Percentiles rank a stretch among this genome's conserved stretches.
These are phyloP conservation scores for Lyophyllum atratum DNA, from an alignment of 768 basidiomycete species.

Conservation along the genomic window DNA sequence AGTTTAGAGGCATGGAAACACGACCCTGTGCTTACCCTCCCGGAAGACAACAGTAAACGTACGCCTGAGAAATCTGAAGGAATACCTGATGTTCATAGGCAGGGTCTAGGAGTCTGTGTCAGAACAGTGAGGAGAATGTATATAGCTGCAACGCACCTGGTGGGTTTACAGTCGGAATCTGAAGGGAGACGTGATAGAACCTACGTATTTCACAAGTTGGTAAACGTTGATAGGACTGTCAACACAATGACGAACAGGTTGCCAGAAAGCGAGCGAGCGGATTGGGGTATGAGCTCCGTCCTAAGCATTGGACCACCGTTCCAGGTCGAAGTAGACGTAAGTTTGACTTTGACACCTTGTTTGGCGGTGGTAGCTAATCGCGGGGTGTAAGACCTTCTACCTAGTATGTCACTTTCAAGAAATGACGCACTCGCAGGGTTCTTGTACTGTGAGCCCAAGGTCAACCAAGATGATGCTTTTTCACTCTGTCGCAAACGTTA, in stretches of 20 bases:
- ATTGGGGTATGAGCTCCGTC: slow-evolving; percentile 4
- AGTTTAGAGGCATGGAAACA: background rate
- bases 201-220: background rate
- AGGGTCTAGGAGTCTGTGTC: background rate
- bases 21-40: background rate
- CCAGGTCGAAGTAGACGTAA: slow-evolving; percentile 6
- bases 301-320: slow-evolving; percentile 7
- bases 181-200: slow-evolving; percentile 7
- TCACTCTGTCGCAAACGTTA: background rate
- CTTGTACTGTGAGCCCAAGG: background rate
- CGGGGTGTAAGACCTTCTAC: no score
- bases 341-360: background rate
- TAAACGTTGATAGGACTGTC: background rate
- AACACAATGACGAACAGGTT: background rate
- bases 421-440: background rate
- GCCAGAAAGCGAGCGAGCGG: slow-evolving; percentile 1
- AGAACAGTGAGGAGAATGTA: background rate
- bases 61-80: no score
- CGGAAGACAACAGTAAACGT: background rate
- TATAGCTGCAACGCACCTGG: background rate
- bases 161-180: slow-evolving; percentile 7
- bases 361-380: no score
- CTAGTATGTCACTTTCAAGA: no score
- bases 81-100: slow-evolving; percentile 8
- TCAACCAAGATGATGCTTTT: slow-evolving; percentile 6